These are phyloP conservation scores for Exophiala sideris DNA, from an alignment of 2,329 filamentous ascomycete species.

Conservation along the genomic window DNA sequence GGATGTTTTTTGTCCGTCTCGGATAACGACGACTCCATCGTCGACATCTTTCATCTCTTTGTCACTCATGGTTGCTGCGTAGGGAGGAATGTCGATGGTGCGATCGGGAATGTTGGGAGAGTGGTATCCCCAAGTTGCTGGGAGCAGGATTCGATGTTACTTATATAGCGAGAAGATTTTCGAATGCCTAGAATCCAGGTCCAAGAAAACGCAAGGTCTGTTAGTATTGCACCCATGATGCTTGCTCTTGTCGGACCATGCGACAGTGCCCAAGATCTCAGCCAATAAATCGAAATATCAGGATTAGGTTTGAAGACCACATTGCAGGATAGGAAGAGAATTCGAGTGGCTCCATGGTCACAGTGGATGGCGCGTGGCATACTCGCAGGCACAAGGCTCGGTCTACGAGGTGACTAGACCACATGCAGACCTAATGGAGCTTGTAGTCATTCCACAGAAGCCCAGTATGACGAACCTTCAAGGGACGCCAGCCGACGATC, in stretches of 20 bases:
- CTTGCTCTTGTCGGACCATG: neutral
- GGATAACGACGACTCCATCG: neutral
- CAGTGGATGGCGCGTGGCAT: no score
- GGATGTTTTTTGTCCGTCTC: neutral
- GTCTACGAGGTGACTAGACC: neutral
- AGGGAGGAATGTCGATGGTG: neutral
- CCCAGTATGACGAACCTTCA: neutral
- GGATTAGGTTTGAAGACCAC: no score
- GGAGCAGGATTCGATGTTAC: neutral
- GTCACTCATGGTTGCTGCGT: conserved; percentile 10
- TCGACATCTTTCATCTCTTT: conserved; percentile 11
- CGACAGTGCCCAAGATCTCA: neutral
- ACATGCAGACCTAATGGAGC: neutral
- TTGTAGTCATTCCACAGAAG: neutral
- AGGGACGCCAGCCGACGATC: neutral
- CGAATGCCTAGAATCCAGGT: neutral
- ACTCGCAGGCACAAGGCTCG: no score
- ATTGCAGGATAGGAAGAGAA: no score
- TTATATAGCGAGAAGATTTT: conserved; percentile 1
- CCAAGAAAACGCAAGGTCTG: no score
- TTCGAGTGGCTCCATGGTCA: no score
- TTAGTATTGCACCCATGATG: neutral
- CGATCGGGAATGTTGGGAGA: neutral
- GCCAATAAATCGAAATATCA: no score
- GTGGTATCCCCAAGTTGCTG: neutral